Evolutionary conservation across 2,329 filamentous ascomycete species (phyloP).

Genomic region (Colletotrichum cordylinicola): DNA sequence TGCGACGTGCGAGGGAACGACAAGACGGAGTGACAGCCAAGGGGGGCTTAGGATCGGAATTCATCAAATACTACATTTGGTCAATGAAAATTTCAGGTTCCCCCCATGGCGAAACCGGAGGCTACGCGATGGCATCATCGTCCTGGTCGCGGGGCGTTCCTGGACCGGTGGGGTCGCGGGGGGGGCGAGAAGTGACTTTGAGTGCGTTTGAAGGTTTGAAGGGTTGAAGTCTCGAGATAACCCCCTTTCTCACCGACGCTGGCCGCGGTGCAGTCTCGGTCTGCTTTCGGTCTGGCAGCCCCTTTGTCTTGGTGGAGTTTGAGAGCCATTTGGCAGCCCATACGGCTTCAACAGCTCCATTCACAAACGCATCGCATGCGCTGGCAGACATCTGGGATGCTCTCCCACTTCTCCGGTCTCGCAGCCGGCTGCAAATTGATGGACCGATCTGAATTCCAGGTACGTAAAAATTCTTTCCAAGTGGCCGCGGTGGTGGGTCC

Average conservation of each 20-base stretch:
- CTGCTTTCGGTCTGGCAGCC: neutral
- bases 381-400: neutral
- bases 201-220: neutral
- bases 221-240: neutral
- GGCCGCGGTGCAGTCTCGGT: neutral
- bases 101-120: slow-evolving; percentile 13
- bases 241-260: neutral
- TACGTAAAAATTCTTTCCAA: slow-evolving; percentile 9
- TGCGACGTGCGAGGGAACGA: neutral
- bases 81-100: neutral
- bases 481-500: slow-evolving; percentile 8
- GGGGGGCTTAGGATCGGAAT: neutral
- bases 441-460: neutral
- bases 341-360: neutral
- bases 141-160: slow-evolving; percentile 7
- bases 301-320: neutral
- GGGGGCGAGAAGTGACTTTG: neutral
- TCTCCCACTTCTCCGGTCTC: neutral
- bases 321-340: neutral
- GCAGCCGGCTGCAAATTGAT: neutral
- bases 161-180: neutral
- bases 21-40: neutral
- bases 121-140: slow-evolving; percentile 11
- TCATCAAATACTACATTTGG: neutral
- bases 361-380: neutral